phyloP scores from a whole-genome alignment of 2,329 filamentous ascomycete species.

The Fusarium aywerte region DNA sequence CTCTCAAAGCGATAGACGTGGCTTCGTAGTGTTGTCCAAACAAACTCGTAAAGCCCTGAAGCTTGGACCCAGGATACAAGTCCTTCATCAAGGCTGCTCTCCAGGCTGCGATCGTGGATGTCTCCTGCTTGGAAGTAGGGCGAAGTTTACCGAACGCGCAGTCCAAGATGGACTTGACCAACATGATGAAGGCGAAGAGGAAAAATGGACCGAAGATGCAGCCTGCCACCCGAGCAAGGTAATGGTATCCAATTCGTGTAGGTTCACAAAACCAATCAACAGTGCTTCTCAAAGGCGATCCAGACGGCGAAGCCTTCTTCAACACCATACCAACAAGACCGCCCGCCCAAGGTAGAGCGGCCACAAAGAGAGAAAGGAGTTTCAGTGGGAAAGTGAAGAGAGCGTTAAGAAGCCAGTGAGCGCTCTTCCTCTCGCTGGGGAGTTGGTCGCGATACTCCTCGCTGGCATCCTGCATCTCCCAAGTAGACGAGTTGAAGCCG shows the following conservation, averaged over 20 bases:
- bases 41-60: background rate
- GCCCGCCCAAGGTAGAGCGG: slow-evolving; percentile 1
- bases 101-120: background rate
- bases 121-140: background rate
- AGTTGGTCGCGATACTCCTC: slow-evolving; percentile 15
- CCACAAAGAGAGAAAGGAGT: background rate
- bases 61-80: background rate
- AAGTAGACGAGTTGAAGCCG: slow-evolving; percentile 11
- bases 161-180: background rate
- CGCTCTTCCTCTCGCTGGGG: background rate
- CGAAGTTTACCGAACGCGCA: background rate
- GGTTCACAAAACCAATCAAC: slow-evolving; percentile 14
- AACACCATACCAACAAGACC: slow-evolving; percentile 11
- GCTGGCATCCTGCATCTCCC: slow-evolving; percentile 10
- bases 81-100: background rate
- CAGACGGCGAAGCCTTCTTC: background rate
- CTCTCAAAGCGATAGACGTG: background rate
- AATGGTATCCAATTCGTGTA: slow-evolving; percentile 4
- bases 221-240: background rate
- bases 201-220: slow-evolving; percentile 7
- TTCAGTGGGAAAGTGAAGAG: background rate
- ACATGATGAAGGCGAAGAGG: slow-evolving; percentile 2
- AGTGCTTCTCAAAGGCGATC: background rate
- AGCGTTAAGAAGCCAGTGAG: background rate
- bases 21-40: slow-evolving; percentile 15